Evolutionary conservation across 257 asterid genomes (phyloP), one percentile per base, ranked within the genome.

Genomic region (Nicotiana tomentosiformis): DNA sequence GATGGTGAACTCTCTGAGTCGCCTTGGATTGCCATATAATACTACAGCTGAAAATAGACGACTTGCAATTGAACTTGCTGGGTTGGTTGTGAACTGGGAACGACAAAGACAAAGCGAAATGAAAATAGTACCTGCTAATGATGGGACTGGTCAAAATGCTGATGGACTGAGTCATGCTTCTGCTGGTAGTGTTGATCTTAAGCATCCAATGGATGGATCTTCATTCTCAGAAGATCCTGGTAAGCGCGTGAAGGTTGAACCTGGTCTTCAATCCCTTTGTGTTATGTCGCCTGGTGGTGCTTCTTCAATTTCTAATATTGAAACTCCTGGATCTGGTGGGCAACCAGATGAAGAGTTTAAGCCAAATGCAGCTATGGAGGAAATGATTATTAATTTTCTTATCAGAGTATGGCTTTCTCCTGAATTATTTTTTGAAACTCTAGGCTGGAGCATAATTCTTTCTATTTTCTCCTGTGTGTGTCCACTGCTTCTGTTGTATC

Each of bases 301-400:
- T 70, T 89, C 99, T 78, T 94, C 98, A 56, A 94, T 94, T 83
- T 95, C 99, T 83, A 96, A 91, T 85, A 90, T 96, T 76, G 98
- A 91, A 87, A 96, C 98, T 68, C 98, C 97, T 60, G 98, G 99
- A 60, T 92, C 98, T 82, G 87, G 92, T 20, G 98, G 95, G 84
- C 99, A 92, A 90, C 94, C 98, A 78, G 99, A 96, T 90, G 99
- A 96, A 87, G 99, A 96, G 85, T 96, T 96, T 88, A 96, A 96
- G 91, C 99, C 99, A 82, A 96, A 96, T 86, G 99, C 99, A 4
- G 99, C 99, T 67, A 96, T 96, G 99, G 99, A 96, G 88, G 99
- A 96, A 90, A 96, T 96, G 99, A 96, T 96, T 69, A 96, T 96
- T 90, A 96, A 96, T 86, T 96, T 96, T 87, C 97, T 96, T 30